Evolutionary conservation across 2,329 filamentous ascomycete genomes (phyloP).

Genomic region (Phaeosphaeria sp.): DNA sequence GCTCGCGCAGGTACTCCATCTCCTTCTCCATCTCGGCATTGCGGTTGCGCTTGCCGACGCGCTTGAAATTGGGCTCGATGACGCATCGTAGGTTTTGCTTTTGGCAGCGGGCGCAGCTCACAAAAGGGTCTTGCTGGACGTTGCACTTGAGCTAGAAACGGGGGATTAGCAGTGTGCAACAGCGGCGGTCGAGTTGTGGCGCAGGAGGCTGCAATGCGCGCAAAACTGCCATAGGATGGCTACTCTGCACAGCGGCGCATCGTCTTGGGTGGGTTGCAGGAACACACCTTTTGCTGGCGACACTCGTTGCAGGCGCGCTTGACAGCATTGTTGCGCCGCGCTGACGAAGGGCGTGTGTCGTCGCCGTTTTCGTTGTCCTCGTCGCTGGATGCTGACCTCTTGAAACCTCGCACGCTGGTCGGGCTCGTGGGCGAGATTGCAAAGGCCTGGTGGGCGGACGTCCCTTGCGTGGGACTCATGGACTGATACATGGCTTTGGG

Average conservation of each 20-base stretch:
- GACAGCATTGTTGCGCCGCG: conserved; percentile 44
- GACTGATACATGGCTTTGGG: conserved; percentile 13
- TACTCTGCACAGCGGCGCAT: not conserved
- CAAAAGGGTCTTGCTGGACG: conserved; percentile 80
- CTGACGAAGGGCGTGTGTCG: conserved; percentile 29
- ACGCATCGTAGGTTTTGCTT: conserved; percentile 83
- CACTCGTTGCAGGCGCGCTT: conserved; percentile 87
- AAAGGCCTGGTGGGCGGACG: conserved; percentile 29
- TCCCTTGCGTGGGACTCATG: conserved; percentile 35
- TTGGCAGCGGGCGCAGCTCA: conserved; percentile 76
- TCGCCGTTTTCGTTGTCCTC: conserved; percentile 44
- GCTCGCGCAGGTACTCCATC: conserved; percentile 66
- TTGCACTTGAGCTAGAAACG: conserved; percentile 75
- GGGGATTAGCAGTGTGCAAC: conserved; percentile 24
- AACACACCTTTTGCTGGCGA: conserved; percentile 80
- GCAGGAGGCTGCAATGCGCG: conserved; percentile 19
- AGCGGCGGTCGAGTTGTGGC: conserved; percentile 1
- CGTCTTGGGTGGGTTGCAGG: not conserved
- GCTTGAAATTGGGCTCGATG: conserved; percentile 88
- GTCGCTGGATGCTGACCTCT: conserved; percentile 46
- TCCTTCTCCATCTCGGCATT: conserved; percentile 88
- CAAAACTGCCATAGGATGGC: not conserved
- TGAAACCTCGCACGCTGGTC: conserved; percentile 42
- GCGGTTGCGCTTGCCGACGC: conserved; percentile 79
- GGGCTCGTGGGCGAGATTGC: conserved; percentile 29